phyloP scores from a whole-genome alignment of 2,329 filamentous ascomycete species.

The Aureobasidium subglaciale region DNA sequence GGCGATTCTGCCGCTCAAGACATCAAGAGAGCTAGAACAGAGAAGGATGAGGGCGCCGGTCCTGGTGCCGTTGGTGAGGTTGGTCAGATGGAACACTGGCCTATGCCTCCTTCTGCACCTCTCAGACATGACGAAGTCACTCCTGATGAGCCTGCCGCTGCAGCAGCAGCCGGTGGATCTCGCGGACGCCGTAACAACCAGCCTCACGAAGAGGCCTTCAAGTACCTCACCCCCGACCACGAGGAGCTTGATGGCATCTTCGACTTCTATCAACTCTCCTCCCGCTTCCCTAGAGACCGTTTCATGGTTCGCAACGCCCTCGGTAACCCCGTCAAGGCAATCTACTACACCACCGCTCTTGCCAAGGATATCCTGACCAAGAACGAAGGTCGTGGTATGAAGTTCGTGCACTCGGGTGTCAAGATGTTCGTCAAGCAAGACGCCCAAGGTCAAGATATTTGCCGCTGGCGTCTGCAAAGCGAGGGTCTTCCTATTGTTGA shows the following conservation, averaged over 20 bases:
- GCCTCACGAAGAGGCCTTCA: constrained; percentile 84
- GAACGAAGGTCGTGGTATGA: constrained; percentile 87
- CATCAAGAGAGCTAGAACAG: constrained; percentile 32
- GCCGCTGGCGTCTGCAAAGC: constrained; percentile 90
- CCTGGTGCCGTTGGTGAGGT: constrained; percentile 19
- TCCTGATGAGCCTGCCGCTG: constrained; percentile 19
- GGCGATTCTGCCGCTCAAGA: constrained; percentile 23
- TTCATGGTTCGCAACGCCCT: constrained; percentile 94
- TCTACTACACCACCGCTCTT: constrained; percentile 88
- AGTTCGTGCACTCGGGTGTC: constrained; percentile 92
- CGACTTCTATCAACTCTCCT: constrained; percentile 75
- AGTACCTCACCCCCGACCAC: constrained; percentile 71
- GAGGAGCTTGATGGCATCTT: constrained; percentile 70
- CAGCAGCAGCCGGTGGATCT: constrained; percentile 16
- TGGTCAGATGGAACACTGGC: constrained; percentile 22
- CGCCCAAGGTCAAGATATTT: constrained; percentile 75
- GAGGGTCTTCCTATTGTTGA: constrained; percentile 89
- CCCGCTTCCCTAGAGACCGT: constrained; percentile 78
- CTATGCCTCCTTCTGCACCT: constrained; percentile 19
- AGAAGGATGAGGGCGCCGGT: constrained; percentile 21
- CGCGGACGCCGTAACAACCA: constrained; percentile 29
- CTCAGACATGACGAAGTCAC: constrained; percentile 13
- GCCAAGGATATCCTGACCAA: constrained; percentile 76
- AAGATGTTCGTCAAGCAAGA: constrained; percentile 99
- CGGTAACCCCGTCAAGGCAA: constrained; percentile 82